phyloP scores from a whole-genome alignment of 2,329 filamentous ascomycete species.

The Mollisia scopiformis region DNA sequence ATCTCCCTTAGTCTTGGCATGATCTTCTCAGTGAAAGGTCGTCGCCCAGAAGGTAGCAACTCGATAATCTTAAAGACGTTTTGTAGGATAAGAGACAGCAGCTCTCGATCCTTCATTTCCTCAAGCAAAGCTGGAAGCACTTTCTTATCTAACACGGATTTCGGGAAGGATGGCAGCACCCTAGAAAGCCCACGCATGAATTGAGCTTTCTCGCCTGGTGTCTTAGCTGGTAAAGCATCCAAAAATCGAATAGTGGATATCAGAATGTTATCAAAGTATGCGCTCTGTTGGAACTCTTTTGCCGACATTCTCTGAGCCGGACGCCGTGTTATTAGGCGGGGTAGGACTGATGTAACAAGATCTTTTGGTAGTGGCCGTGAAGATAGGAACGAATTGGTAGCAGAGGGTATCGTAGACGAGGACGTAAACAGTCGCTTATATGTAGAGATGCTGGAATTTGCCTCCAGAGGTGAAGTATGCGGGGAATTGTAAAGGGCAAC shows the following conservation, averaged over 20 bases:
- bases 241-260: slow-evolving; percentile 96
- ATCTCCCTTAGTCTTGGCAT: slow-evolving; percentile 84
- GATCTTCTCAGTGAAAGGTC: slow-evolving; percentile 82
- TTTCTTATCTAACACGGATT: slow-evolving; percentile 93
- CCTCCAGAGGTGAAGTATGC: slow-evolving; percentile 83
- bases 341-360: slow-evolving; percentile 74
- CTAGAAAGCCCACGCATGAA: slow-evolving; percentile 89
- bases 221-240: slow-evolving; percentile 89
- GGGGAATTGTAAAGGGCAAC: slow-evolving; percentile 94
- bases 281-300: slow-evolving; percentile 89
- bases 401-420: slow-evolving; percentile 76
- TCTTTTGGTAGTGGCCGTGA: slow-evolving; percentile 80
- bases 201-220: slow-evolving; percentile 83
- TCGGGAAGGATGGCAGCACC: slow-evolving; percentile 89
- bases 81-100: slow-evolving; percentile 82
- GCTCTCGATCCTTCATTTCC: slow-evolving; percentile 89
- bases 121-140: slow-evolving; percentile 86
- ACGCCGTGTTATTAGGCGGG: slow-evolving; percentile 82
- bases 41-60: slow-evolving; percentile 74
- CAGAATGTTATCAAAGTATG: slow-evolving; percentile 96
- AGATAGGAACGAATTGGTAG: slow-evolving; percentile 82
- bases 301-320: slow-evolving; percentile 88
- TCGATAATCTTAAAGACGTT: slow-evolving; percentile 91
- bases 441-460: slow-evolving; percentile 76
- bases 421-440: slow-evolving; percentile 86